A percentile compares a stretch with the other conserved stretches of the same genome.
Conservation (phyloP, 2,329 filamentous ascomycete genomes). For the Akanthomyces dipterigenus region DNA sequence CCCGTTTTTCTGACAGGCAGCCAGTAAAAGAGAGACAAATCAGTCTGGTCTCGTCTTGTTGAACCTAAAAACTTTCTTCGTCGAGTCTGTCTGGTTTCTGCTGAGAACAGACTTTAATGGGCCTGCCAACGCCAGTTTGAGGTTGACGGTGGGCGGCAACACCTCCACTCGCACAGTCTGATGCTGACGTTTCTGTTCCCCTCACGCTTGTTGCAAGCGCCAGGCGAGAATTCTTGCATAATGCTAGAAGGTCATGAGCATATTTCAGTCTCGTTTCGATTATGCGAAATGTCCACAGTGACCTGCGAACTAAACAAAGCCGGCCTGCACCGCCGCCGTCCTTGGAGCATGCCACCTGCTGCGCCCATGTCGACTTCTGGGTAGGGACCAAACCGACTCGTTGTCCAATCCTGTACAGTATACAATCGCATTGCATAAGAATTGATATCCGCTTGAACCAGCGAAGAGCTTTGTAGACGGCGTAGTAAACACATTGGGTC, state of each 20-base stretch:
- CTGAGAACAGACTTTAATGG: neutral
- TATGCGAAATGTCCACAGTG: neutral
- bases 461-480: neutral
- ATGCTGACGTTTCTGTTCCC: neutral
- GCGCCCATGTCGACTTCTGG: neutral
- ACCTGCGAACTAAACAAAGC: neutral
- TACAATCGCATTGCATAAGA: neutral
- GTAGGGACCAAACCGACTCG: neutral
- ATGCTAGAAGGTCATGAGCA: conserved; percentile 2
- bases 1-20: neutral
- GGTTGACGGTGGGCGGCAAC: neutral
- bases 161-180: neutral
- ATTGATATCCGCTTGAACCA: neutral
- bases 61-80: neutral
- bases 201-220: neutral
- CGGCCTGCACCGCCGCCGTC: neutral
- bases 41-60: neutral
- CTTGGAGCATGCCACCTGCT: neutral
- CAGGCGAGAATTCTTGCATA: neutral
- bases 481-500: neutral
- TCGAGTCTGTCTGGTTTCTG: neutral
- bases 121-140: neutral
- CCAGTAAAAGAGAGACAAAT: neutral
- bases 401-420: neutral
- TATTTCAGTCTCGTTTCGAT: conserved; percentile 9